Conservation (phyloP, 768 basidiomycete species). For the Kondoa subrosea region DNA sequence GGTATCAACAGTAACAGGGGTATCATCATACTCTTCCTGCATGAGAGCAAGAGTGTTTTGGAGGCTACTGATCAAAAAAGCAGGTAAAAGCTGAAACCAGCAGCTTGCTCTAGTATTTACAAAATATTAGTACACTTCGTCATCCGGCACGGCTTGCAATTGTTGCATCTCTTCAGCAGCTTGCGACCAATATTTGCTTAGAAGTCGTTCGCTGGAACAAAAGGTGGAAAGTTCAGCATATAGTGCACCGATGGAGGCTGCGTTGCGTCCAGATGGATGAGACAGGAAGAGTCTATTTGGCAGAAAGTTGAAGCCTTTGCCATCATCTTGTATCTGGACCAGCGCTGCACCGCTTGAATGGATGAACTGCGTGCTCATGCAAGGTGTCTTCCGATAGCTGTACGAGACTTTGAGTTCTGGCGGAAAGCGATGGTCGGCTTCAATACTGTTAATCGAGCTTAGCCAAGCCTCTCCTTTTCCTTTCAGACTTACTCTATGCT, state of each 20-base stretch:
- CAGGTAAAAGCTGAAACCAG: too few relatives aligned
- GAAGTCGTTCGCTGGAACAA: background rate
- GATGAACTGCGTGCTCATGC: constrained; percentile 77
- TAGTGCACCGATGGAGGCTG: background rate
- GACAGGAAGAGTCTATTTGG: constrained; percentile 19
- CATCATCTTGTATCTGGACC: constrained; percentile 64
- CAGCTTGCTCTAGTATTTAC: too few relatives aligned
- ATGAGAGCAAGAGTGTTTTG: too few relatives aligned
- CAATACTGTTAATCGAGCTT: background rate
- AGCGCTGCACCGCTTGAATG: constrained; percentile 80
- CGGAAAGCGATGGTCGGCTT: constrained; percentile 26
- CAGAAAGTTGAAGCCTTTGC: constrained; percentile 14
- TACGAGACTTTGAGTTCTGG: constrained; percentile 57
- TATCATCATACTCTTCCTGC: background rate
- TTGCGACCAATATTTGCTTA: background rate
- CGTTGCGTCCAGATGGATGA: background rate
- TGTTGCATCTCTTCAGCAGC: background rate
- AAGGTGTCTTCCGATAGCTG: constrained; percentile 60
- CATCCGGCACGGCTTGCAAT: background rate
- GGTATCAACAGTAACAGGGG: background rate
- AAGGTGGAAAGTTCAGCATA: background rate
- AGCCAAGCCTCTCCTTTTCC: background rate
- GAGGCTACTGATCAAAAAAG: too few relatives aligned
- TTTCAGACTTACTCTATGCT: background rate
- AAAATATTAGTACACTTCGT: background rate